Conservation (phyloP, 345 rosid genomes). For the Triadica sebifera region DNA sequence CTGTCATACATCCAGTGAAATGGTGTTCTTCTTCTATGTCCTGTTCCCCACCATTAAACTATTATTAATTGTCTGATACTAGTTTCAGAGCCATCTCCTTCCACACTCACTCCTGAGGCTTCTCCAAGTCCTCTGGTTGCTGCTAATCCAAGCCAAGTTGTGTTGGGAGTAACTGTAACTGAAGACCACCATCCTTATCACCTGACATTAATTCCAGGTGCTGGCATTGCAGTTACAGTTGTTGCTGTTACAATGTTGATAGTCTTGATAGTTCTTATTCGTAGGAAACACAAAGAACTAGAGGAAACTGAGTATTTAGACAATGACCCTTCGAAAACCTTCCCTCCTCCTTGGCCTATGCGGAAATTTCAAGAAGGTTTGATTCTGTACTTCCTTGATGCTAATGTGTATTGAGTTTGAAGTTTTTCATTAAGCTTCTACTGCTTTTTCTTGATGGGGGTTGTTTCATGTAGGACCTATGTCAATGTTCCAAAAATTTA, state of each 20-base stretch:
- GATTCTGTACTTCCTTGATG: slow-evolving; percentile 9
- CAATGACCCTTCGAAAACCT: slow-evolving; percentile 46
- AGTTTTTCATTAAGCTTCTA: neutral
- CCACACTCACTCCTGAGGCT: slow-evolving; percentile 46
- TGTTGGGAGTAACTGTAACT: slow-evolving; percentile 38
- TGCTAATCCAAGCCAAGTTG: slow-evolving; percentile 58
- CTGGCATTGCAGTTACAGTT: slow-evolving; percentile 69
- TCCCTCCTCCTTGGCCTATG: slow-evolving; percentile 46
- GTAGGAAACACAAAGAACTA: slow-evolving; percentile 59
- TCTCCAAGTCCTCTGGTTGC: slow-evolving; percentile 59
- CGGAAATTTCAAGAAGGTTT: slow-evolving; percentile 72
- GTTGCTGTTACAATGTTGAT: slow-evolving; percentile 55
- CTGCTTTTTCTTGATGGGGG: neutral
- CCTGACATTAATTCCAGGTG: slow-evolving; percentile 55
- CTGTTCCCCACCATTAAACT: neutral
- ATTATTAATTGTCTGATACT: slow-evolving; percentile 20
- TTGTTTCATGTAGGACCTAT: slow-evolving; percentile 49
- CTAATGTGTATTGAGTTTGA: neutral
- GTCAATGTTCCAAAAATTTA: slow-evolving; percentile 64
- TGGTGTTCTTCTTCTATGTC: slow-evolving; percentile 3
- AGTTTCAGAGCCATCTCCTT: slow-evolving; percentile 46
- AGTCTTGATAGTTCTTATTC: slow-evolving; percentile 69
- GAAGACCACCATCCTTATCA: slow-evolving; percentile 54
- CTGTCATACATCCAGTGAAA: neutral
- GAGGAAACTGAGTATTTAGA: slow-evolving; percentile 46